Evolutionary conservation across 169 alveolate species (phyloP).

Genomic region (Plasmodium reichenowi): DNA sequence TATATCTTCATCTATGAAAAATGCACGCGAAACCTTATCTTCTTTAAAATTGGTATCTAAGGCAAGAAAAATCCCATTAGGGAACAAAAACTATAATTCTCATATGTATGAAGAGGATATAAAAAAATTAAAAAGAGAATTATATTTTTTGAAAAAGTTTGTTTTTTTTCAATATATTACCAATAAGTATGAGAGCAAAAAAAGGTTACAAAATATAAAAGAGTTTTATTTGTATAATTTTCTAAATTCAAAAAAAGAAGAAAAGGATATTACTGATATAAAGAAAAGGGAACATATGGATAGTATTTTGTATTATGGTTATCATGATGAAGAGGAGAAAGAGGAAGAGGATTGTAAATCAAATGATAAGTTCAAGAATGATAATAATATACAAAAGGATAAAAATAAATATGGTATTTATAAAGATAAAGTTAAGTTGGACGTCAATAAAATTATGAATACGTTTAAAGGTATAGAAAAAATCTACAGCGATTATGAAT

Average conservation of each 20-base stretch:
- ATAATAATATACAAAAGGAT: neutral
- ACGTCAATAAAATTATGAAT: neutral
- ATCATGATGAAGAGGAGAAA: neutral
- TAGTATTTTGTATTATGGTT: neutral
- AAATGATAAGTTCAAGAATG: neutral
- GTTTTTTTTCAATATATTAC: slow-evolving; percentile 76
- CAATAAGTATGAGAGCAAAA: slow-evolving; percentile 61
- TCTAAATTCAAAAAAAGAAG: neutral
- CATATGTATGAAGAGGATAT: slow-evolving; percentile 55
- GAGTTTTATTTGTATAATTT: slow-evolving; percentile 30
- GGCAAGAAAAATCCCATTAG: slow-evolving; percentile 79
- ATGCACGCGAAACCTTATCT: slow-evolving; percentile 80
- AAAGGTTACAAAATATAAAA: slow-evolving; percentile 51
- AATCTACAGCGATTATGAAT: slow-evolving; percentile 60
- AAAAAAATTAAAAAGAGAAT: slow-evolving; percentile 59
- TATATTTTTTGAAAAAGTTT: slow-evolving; percentile 71
- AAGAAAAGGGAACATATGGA: slow-evolving; percentile 1
- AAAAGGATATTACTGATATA: neutral
- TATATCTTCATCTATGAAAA: slow-evolving; percentile 78
- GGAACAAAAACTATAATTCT: slow-evolving; percentile 18
- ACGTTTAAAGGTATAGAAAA: slow-evolving; percentile 54
- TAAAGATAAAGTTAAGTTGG: neutral
- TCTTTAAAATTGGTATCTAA: slow-evolving; percentile 80
- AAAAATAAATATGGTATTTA: neutral
- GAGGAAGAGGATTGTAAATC: neutral